phyloP scores from a whole-genome alignment of 1,284 basidiomycete species.

The Sphagnurus paluster region DNA sequence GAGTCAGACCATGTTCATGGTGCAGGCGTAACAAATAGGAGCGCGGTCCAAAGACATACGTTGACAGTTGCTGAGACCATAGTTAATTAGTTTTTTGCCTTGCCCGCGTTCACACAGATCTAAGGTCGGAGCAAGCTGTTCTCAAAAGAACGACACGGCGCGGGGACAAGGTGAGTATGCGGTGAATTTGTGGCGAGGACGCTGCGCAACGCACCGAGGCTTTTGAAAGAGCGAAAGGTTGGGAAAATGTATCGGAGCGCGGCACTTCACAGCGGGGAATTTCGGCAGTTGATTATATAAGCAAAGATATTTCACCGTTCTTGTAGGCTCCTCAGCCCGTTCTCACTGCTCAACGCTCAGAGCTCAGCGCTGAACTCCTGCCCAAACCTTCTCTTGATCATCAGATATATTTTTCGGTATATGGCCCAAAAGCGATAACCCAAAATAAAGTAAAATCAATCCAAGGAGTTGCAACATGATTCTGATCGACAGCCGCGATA shows the following conservation, averaged over 20 bases:
- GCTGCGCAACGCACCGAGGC: slow-evolving; percentile 14
- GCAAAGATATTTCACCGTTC: neutral
- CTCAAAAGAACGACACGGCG: slow-evolving; percentile 9
- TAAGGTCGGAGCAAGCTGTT: slow-evolving; percentile 16
- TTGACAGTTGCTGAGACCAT: slow-evolving; percentile 71
- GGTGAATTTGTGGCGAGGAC: neutral
- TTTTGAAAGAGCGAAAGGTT: slow-evolving; percentile 20
- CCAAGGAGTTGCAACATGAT: no score
- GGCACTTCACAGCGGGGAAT: slow-evolving; percentile 34
- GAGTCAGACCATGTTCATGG: slow-evolving; percentile 3
- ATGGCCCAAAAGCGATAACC: no score
- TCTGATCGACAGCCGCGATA: no score
- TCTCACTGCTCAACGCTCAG: no score
- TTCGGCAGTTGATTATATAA: slow-evolving; percentile 43
- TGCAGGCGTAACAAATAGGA: neutral
- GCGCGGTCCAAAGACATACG: slow-evolving; percentile 35
- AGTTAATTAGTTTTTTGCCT: slow-evolving; percentile 14
- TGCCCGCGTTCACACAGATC: slow-evolving; percentile 17
- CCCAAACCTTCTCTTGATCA: no score
- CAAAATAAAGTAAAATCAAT: no score
- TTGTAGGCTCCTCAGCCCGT: neutral
- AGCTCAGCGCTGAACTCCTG: no score
- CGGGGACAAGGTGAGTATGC: neutral
- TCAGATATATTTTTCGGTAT: no score
- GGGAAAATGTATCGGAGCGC: slow-evolving; percentile 18